phyloP scores from a whole-genome alignment of 306 rosid species.

The Vigna unguiculata region DNA sequence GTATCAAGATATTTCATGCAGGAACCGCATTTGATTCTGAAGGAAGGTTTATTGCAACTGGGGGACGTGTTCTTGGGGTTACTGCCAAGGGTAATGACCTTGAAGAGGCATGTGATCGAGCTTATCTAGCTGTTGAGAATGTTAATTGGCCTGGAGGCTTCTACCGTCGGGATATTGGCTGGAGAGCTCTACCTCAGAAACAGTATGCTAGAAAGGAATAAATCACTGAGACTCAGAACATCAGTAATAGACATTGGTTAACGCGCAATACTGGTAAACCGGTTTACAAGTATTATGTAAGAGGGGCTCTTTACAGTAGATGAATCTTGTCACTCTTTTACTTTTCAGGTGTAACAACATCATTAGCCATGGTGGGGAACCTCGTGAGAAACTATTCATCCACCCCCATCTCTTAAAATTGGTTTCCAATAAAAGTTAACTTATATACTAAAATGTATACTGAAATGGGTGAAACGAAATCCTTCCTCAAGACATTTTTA shows the following conservation, averaged over 20 bases:
- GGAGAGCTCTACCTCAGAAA: slow-evolving; percentile 89
- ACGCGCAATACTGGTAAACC: background rate
- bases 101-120: slow-evolving; percentile 80
- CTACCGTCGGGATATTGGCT: slow-evolving; percentile 88
- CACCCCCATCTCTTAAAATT: slow-evolving; percentile 2
- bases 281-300: slow-evolving; percentile 1
- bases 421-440: background rate
- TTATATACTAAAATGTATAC: background rate
- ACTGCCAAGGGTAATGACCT: slow-evolving; percentile 85
- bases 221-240: slow-evolving; percentile 10
- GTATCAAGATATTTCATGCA: slow-evolving; percentile 88
- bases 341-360: slow-evolving; percentile 19
- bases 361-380: slow-evolving; percentile 31
- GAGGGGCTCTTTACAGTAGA: background rate
- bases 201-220: slow-evolving; percentile 51
- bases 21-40: slow-evolving; percentile 83
- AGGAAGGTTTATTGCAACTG: slow-evolving; percentile 74
- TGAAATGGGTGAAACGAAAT: background rate
- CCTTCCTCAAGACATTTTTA: background rate
- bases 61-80: slow-evolving; percentile 96
- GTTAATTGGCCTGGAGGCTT: slow-evolving; percentile 90
- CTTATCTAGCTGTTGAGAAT: slow-evolving; percentile 74
- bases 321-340: slow-evolving; percentile 25
- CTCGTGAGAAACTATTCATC: background rate
- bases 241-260: slow-evolving; percentile 1